Evolutionary conservation across 805 yeast genomes (phyloP).

Genomic region (Sugiyamaella marilandica): DNA sequence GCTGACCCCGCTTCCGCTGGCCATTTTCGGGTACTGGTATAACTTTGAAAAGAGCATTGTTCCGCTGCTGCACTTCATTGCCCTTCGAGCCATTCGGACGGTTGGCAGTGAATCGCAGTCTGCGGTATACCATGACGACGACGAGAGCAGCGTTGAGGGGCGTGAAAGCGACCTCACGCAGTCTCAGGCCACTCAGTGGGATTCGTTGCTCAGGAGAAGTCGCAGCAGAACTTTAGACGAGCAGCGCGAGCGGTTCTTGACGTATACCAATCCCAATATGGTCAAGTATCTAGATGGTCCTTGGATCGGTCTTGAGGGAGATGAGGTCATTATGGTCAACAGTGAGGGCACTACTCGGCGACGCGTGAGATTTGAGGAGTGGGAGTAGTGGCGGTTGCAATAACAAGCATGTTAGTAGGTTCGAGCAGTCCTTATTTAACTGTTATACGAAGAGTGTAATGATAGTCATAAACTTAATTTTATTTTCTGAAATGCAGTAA

Average conservation of each 20-base stretch:
- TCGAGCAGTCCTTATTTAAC: too few relatives aligned
- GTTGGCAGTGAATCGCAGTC: slow-evolving; percentile 11
- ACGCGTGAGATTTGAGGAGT: slow-evolving; percentile 37
- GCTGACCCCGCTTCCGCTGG: slow-evolving; percentile 70
- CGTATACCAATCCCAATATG: slow-evolving; percentile 73
- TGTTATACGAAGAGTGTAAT: background rate
- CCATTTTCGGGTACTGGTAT: slow-evolving; percentile 63
- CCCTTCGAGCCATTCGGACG: slow-evolving; percentile 67
- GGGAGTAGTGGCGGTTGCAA: slow-evolving; percentile 38
- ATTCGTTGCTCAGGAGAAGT: slow-evolving; percentile 23
- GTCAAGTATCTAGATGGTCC: slow-evolving; percentile 77
- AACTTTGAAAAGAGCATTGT: slow-evolving; percentile 75
- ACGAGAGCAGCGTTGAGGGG: slow-evolving; percentile 2
- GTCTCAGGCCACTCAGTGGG: slow-evolving; percentile 4
- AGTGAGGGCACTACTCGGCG: slow-evolving; percentile 38
- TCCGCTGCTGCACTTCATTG: slow-evolving; percentile 81
- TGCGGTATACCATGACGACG: slow-evolving; percentile 5
- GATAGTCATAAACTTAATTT: background rate
- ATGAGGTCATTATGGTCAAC: slow-evolving; percentile 47
- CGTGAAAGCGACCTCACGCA: background rate
- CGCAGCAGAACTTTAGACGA: slow-evolving; percentile 64
- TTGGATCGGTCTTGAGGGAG: slow-evolving; percentile 62
- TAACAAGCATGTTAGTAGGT: background rate
- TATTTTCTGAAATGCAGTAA: background rate
- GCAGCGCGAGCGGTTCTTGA: slow-evolving; percentile 62